Evolutionary conservation across 495 filamentous ascomycete genomes (phyloP), one percentile per base, ranked within the genome.

Genomic region (Aspergillus cavernicola): DNA sequence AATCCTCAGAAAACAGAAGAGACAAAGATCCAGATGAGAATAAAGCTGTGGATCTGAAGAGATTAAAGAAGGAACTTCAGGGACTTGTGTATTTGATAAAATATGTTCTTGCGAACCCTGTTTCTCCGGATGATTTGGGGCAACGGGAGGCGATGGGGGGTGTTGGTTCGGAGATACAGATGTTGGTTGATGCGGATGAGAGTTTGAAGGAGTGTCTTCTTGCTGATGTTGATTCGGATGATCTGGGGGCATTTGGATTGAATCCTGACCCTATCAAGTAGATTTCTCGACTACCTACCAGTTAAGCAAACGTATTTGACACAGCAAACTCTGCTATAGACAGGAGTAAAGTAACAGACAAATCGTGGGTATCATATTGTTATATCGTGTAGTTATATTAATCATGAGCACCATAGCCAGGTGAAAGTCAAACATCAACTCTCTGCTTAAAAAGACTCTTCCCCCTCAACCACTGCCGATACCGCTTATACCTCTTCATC

Each of bases 401-500:
- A 6, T 33, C 31, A 33, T 33, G 11, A 33, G 4, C 9, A 33
- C 11, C 31, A 33, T 33, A n/a, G 26, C 26, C 26, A 29, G 9
- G 26, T 9, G 9, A n/a, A 13, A 33, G 11, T 69, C 59, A 79
- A 61, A 76, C 73, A 61, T 89, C 86, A 54, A 87, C 78, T 53
- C 86, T 81, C 79, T 95, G 91, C 72, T 96, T 96, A 62, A 96
- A 96, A 55, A 96, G 74, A 62, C 87, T 91, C 75, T 96, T 96
- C 13, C 91, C 91, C 56, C 85, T 79, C 61, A 97, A 71, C 92
- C 92, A 97, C 69, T 96, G 92, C 61, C 85, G 74, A 69, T 98
- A 98, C 0, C 91, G 89, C 69, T 91, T 96, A 66, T 98, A 98
- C 57, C 95, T 74, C 78, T 96, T 96, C 78, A 93, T 97, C 29